phyloP scores from a whole-genome alignment of 176 grass and related monocot genomes.

The Oryza australiensis region DNA sequence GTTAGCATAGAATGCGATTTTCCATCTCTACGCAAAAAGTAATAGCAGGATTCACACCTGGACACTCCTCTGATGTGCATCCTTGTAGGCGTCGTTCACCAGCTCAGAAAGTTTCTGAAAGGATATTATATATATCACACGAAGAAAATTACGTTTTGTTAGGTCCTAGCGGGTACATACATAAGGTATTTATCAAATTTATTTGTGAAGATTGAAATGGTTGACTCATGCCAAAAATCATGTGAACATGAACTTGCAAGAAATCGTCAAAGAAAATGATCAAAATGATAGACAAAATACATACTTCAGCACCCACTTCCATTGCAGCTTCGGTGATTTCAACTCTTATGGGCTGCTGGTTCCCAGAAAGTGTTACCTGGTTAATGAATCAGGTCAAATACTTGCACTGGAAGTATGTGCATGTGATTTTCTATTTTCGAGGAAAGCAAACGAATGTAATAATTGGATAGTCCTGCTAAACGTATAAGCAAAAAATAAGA shows the following conservation, averaged over 20 bases:
- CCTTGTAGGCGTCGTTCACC: slow-evolving; percentile 94
- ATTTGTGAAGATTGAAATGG: neutral
- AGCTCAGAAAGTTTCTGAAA: slow-evolving; percentile 81
- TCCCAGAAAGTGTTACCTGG: slow-evolving; percentile 96
- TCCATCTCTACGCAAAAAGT: neutral
- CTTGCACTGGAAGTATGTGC: slow-evolving; percentile 13
- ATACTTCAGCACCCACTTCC: slow-evolving; percentile 89
- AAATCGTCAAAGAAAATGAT: slow-evolving; percentile 33
- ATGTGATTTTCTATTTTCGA: neutral
- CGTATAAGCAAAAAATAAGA: neutral
- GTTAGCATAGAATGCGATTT: slow-evolving; percentile 15
- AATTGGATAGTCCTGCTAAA: slow-evolving; percentile 10
- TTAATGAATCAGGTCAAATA: slow-evolving; percentile 10
- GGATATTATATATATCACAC: slow-evolving; percentile 3
- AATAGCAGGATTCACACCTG: slow-evolving; percentile 44
- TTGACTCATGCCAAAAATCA: slow-evolving; percentile 1
- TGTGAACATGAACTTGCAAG: neutral
- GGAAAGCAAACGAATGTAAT: slow-evolving; percentile 23
- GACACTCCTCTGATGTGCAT: slow-evolving; percentile 88
- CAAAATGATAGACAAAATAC: slow-evolving; percentile 30
- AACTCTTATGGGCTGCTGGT: slow-evolving; percentile 92
- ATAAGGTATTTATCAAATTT: slow-evolving; percentile 1
- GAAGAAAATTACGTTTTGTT: slow-evolving; percentile 2
- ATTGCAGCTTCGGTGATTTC: slow-evolving; percentile 96
- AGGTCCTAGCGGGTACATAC: neutral